phyloP scores from a whole-genome alignment of 108 stramenopile genomes.

The Pseudonitzschia multiseries region DNA sequence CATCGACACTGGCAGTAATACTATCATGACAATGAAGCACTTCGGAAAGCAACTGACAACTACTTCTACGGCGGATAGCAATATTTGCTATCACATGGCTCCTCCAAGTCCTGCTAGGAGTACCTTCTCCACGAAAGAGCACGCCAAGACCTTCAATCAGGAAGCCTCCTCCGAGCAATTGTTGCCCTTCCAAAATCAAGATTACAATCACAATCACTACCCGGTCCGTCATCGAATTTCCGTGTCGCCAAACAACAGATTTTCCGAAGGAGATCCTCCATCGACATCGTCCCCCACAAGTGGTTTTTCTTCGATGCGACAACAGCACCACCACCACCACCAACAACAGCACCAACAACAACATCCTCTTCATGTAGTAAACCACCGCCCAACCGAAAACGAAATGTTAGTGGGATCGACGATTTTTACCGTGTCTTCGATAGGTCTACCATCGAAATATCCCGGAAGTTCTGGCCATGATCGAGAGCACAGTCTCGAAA shows the following conservation, averaged over 20 bases:
- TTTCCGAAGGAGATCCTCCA: neutral
- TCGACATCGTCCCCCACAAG: too few species aligned
- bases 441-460: slow-evolving; percentile 11
- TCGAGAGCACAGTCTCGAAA: slow-evolving; percentile 10
- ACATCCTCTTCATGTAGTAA: neutral
- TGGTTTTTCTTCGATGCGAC: too few species aligned
- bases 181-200: neutral
- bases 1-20: neutral
- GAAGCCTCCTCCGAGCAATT: neutral
- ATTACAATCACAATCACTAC: neutral
- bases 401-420: neutral
- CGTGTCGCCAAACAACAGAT: neutral
- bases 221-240: neutral
- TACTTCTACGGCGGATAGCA: neutral
- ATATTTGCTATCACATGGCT: neutral
- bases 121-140: neutral
- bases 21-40: neutral
- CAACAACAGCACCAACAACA: too few species aligned
- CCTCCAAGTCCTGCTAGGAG: slow-evolving; percentile 1
- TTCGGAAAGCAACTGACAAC: neutral
- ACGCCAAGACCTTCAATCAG: neutral
- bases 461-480: slow-evolving; percentile 3
- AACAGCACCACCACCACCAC: too few species aligned
- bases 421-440: neutral
- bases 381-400: neutral